Percentiles rank a stretch among this genome's conserved stretches.
Evolutionary conservation across 2,329 filamentous ascomycete genomes (phyloP).

Genomic region (Thelonectria olida): DNA sequence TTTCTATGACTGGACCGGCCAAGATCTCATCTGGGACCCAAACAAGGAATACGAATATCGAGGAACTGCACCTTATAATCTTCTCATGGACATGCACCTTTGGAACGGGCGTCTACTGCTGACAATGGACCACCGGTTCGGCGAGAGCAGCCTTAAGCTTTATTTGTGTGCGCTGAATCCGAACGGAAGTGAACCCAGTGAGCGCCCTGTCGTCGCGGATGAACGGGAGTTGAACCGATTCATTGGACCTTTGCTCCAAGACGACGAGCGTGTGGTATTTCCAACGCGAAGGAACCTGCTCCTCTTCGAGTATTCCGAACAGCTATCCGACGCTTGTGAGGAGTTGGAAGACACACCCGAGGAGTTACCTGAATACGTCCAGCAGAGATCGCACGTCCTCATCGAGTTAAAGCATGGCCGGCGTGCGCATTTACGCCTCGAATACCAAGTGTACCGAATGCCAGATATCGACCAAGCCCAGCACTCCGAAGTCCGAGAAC

Average conservation of each 20-base stretch:
- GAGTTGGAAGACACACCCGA: background rate
- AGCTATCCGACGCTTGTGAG: background rate
- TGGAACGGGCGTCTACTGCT: constrained; percentile 29
- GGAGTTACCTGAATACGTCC: background rate
- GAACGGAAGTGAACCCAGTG: background rate
- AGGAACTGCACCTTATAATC: background rate
- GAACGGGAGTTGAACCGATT: background rate
- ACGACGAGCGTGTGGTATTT: constrained; percentile 28
- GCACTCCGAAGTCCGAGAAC: too few relatives aligned
- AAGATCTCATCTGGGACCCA: constrained; percentile 18
- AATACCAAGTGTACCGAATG: too few relatives aligned
- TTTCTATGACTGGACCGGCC: constrained; percentile 16
- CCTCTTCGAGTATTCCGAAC: constrained; percentile 8
- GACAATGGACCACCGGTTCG: background rate
- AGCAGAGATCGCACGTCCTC: background rate
- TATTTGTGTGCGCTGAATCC: constrained; percentile 18
- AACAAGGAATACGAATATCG: background rate
- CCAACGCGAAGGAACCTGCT: constrained; percentile 19
- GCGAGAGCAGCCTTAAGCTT: background rate
- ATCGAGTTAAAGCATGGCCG: constrained; percentile 1
- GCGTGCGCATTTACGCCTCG: too few relatives aligned
- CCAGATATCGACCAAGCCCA: too few relatives aligned
- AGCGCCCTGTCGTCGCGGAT: background rate
- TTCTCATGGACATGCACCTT: constrained; percentile 4
- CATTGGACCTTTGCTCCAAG: constrained; percentile 19